Evolutionary conservation across 2,329 filamentous ascomycete genomes (phyloP).

Genomic region (Corinectria fuckeliana): DNA sequence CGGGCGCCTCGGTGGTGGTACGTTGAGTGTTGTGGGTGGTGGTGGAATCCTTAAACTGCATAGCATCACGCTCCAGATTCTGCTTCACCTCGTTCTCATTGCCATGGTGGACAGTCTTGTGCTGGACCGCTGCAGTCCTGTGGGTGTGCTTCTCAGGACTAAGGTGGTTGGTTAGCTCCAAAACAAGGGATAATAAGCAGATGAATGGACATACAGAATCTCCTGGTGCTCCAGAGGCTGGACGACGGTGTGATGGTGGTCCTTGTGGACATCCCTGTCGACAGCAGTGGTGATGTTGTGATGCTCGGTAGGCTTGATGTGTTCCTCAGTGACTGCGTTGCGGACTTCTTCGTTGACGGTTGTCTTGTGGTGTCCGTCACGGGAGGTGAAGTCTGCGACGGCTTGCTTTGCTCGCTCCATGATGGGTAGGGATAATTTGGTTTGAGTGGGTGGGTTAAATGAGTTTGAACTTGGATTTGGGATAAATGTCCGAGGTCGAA

Average conservation of each 20-base stretch:
- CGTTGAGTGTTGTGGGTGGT: constrained; percentile 41
- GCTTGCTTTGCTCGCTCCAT: constrained; percentile 72
- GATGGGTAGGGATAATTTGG: not conserved
- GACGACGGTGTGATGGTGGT: constrained; percentile 74
- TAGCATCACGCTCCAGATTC: constrained; percentile 59
- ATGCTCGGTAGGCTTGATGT: constrained; percentile 64
- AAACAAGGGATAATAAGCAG: rapidly evolving
- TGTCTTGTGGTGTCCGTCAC: constrained; percentile 71
- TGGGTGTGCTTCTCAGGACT: constrained; percentile 68
- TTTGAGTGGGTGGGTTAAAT: not conserved
- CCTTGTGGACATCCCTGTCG: constrained; percentile 73
- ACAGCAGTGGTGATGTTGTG: constrained; percentile 68
- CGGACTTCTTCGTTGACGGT: constrained; percentile 71
- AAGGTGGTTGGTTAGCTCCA: not conserved
- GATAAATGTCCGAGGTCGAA: not conserved
- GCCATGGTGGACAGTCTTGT: constrained; percentile 67
- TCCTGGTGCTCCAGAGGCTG: constrained; percentile 61
- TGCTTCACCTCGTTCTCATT: constrained; percentile 55
- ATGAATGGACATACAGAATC: constrained; percentile 48
- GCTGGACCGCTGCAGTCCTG: constrained; percentile 63
- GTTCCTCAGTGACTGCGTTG: constrained; percentile 66
- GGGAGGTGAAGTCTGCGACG: constrained; percentile 65
- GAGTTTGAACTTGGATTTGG: not conserved
- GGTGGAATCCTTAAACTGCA: constrained; percentile 39
- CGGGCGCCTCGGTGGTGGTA: constrained; percentile 34